phyloP scores from a whole-genome alignment of 352 stramenopile genomes.

The Phytophthora idaei region DNA sequence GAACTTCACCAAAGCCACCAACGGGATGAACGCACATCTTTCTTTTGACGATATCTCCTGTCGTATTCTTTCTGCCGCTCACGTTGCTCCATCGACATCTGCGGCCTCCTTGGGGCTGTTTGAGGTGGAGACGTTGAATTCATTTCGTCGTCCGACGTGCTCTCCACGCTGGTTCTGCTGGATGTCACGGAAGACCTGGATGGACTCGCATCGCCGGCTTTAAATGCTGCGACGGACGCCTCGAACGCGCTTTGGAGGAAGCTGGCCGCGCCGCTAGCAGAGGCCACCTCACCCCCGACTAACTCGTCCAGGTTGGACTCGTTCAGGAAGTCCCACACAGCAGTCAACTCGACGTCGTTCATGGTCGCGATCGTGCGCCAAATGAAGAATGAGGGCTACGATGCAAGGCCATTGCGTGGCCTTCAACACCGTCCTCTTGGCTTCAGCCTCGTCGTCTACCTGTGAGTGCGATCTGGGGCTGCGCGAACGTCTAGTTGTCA shows the following conservation, averaged over 20 bases:
- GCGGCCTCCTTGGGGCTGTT: not conserved
- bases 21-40: not conserved
- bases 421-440: conserved; percentile 20
- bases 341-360: conserved; percentile 11
- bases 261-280: not conserved
- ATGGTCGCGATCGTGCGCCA: conserved; percentile 9
- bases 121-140: not conserved
- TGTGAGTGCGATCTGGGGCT: not conserved
- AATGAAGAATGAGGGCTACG: conserved; percentile 9
- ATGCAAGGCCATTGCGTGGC: not conserved
- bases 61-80: conserved; percentile 11
- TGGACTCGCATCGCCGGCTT: not conserved
- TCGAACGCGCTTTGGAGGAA: conserved; percentile 3
- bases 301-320: conserved; percentile 13
- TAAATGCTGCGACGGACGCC: conserved; percentile 1
- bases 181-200: conserved; percentile 5
- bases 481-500: conserved; percentile 19
- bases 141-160: conserved; percentile 10
- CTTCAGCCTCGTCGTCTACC: conserved; percentile 9
- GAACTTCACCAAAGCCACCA: not conserved
- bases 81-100: conserved; percentile 2
- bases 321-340: conserved; percentile 22
- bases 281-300: not conserved
- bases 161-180: conserved; percentile 6
- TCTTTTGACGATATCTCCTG: conserved; percentile 10